These are phyloP conservation scores for Yarrowia keelungensis DNA, from an alignment of 805 yeast genomes.

Conservation along the genomic window DNA sequence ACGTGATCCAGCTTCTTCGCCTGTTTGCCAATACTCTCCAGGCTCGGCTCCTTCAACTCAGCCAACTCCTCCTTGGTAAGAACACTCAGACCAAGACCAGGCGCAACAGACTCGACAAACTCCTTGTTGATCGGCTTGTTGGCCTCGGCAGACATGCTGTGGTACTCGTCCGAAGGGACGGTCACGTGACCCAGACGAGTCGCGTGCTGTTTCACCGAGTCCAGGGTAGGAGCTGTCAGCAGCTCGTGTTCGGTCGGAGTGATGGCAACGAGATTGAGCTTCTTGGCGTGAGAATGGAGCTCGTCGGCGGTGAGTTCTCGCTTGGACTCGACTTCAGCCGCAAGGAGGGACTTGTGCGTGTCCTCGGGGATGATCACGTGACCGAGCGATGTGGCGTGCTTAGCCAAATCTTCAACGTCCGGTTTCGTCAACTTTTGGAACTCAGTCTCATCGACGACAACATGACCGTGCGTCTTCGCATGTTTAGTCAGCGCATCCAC, in stretches of 20 bases:
- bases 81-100: constrained; percentile 44
- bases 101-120: constrained; percentile 45
- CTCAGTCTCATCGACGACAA: constrained; percentile 38
- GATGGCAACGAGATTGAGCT: background rate
- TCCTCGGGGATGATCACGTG: constrained; percentile 42
- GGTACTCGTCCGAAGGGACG: constrained; percentile 44
- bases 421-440: constrained; percentile 36
- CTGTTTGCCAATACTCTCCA: constrained; percentile 44
- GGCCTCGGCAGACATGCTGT: constrained; percentile 45
- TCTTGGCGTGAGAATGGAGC: constrained; percentile 2
- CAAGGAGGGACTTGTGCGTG: constrained; percentile 28
- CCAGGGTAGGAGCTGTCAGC: constrained; percentile 11
- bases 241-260: background rate
- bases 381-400: constrained; percentile 11
- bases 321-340: constrained; percentile 3
- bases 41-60: constrained; percentile 40
- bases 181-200: constrained; percentile 42
- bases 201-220: constrained; percentile 29
- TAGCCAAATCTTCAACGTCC: background rate
- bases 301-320: constrained; percentile 36
- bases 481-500: constrained; percentile 37
- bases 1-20: constrained; percentile 46
- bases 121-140: constrained; percentile 42
- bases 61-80: constrained; percentile 41
- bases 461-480: constrained; percentile 15